Evolutionary conservation across 768 basidiomycete genomes (phyloP).

Genomic region (Trametes cubensis): DNA sequence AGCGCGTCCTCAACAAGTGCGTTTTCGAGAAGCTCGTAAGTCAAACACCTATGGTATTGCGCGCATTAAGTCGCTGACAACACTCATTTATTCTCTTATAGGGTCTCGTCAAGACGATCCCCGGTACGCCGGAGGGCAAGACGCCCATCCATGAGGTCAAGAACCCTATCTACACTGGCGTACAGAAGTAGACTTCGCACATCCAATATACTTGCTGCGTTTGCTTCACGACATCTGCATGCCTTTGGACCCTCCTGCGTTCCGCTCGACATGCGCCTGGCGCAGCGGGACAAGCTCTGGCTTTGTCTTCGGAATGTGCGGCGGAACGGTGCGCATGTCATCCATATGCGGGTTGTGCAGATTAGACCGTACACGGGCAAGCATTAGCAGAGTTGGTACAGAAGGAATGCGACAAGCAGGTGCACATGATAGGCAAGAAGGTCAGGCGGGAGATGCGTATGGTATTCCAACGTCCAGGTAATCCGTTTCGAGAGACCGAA

Average conservation of each 20-base stretch:
- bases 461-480: conserved; percentile 15
- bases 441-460: not conserved
- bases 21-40: conserved; percentile 95
- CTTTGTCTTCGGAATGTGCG: not conserved
- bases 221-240: conserved; percentile 1
- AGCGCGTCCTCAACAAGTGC: conserved; percentile 87
- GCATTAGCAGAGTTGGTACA: conserved; percentile 15
- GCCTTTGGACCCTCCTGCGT: not conserved
- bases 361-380: conserved; percentile 2
- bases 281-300: not conserved
- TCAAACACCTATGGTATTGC: conserved; percentile 22
- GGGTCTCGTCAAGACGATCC: conserved; percentile 91
- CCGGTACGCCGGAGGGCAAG: conserved; percentile 81
- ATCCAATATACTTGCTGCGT: conserved; percentile 18
- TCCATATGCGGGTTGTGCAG: not conserved
- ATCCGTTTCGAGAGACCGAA: conserved; percentile 7
- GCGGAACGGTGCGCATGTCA: conserved; percentile 4
- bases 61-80: not conserved
- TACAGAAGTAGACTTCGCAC: conserved; percentile 68
- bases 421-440: conserved; percentile 4
- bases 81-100: conserved; percentile 36
- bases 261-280: not conserved
- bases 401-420: not conserved
- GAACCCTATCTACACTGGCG: conserved; percentile 77
- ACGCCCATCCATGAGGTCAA: conserved; percentile 87